These are phyloP conservation scores for Chaetothyriales sp. DNA, from an alignment of 2,329 filamentous ascomycete genomes.

Conservation along the genomic window DNA sequence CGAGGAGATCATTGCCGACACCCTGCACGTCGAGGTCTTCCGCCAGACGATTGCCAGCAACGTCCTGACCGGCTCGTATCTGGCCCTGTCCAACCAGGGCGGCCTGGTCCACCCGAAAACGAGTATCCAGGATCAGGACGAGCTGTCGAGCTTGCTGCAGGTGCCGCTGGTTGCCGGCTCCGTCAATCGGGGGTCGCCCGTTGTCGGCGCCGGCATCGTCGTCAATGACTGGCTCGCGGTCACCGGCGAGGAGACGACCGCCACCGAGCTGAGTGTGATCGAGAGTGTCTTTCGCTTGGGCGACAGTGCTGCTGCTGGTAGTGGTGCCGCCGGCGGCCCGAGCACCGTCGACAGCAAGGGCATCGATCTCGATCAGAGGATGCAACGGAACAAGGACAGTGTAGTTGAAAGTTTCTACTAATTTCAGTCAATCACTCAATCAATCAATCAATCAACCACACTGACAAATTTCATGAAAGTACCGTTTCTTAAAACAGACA, in stretches of 20 bases:
- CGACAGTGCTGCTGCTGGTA: constrained; percentile 59
- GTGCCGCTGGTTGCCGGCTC: constrained; percentile 89
- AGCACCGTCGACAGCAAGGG: not conserved
- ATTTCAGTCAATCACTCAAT: not conserved
- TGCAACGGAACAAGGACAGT: constrained; percentile 81
- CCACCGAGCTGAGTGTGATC: constrained; percentile 92
- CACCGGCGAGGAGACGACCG: constrained; percentile 83
- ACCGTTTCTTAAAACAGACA: no score
- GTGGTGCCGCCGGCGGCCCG: constrained; percentile 38
- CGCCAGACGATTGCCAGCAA: constrained; percentile 91
- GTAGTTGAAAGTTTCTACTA: constrained; percentile 99
- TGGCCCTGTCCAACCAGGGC: constrained; percentile 89
- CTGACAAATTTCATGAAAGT: no score
- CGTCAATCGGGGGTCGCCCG: constrained; percentile 82
- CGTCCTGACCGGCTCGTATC: constrained; percentile 91
- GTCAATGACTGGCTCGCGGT: constrained; percentile 97
- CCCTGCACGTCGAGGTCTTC: constrained; percentile 50
- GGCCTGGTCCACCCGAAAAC: constrained; percentile 97
- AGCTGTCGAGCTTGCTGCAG: constrained; percentile 82
- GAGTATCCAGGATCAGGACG: constrained; percentile 92
- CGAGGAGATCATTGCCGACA: constrained; percentile 96
- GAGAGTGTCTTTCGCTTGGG: constrained; percentile 92
- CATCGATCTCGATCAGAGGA: constrained; percentile 27
- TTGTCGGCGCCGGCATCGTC: constrained; percentile 94
- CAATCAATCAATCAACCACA: no score